Evolutionary conservation across 2,329 filamentous ascomycete genomes (phyloP), one percentile per base, ranked within the genome.

Genomic region (Aspergillus viridinutans): DNA sequence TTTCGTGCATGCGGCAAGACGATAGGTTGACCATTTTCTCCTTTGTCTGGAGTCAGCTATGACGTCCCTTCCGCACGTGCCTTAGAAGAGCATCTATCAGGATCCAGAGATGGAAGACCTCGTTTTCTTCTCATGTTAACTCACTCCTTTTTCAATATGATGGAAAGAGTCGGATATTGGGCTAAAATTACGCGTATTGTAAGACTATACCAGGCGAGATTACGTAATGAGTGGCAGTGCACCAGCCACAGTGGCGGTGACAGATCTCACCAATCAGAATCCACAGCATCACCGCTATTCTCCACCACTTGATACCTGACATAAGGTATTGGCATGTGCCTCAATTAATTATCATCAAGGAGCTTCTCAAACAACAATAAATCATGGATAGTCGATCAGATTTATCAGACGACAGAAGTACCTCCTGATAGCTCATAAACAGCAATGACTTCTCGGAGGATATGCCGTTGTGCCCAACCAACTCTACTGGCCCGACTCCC

Each of bases 221-320:
- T 26, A 29, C 2, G 29, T 10, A 52, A 49, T 25, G 14, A 3
- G 23, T 53, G 50, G 29, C 50, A 26, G 26, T 25, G 4, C 55
- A 54, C 25, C 58, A 72, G 69, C 69, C 70, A 70, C 67, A 66
- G 67, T 71, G 70, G 67, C 70, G 65, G 70, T 71, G 60, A 56
- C 38, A 0, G 2, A 2, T 3, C 10, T 42, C 32, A 12, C 69
- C 69, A 72, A 72, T 71, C 59, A 69, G 17, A 43, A 3, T 0
- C 10, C 40, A 42, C 9, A 25, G 21, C 54, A 71, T 72, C 70
- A 72, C 69, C 70, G 69, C 62, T 59, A 67, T 67, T 67, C 65
- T 62, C 25, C 47, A 26, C 26, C 21, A 47, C 17, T 26, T 35
- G n/a, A 47, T 32, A 29, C 40, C 47, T 14, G n/a, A n/a, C n/a